Evolutionary conservation across 306 rosid genomes (phyloP), one percentile per base, ranked within the genome.

Genomic region (Citrullus amarus): DNA sequence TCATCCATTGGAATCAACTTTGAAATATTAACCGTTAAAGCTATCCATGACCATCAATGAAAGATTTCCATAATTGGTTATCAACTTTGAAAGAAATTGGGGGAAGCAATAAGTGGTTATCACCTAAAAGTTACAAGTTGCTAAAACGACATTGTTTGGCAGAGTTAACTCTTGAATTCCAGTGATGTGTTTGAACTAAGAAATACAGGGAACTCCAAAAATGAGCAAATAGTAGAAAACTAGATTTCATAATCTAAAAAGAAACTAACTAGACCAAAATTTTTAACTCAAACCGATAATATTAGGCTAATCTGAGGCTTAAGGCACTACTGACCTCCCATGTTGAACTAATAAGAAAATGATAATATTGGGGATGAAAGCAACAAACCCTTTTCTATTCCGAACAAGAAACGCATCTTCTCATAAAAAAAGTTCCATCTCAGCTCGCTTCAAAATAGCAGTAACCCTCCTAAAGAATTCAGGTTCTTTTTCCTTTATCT

Each of bases 401-500:
- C 20, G 55, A 16, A 36, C 12, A 6, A 17, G 46, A 59, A 81
- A 22, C 69, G 55, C 65, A 55, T 6, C 34, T 75, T 13, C 38
- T 82, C 82, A 84, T 78, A 85, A 84, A 72, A 84, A 88, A 77
- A 94, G 89, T 63, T 94, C 97, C 58, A 83, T 70, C 79, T 94
- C 90, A 20, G 97, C 96, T 81, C 86, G 85, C 87, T 86, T 88
- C 77, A 94, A 85, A 15, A 83, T 86, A 51, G 86, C 73, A 50
- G 85, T 81, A 50, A 94, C 97, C 80, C 92, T 87, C 41, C 0
- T 54, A 81, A 82, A 94, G 83, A 87, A 94, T 43, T 89, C 93
- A 48, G 95, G 92, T 79, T 94, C 97, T 12, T 80, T 80, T 85
- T 88, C 91, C 86, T 84, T 86, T 70, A 92, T 83, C 54, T 88